phyloP scores from a whole-genome alignment of 1,284 basidiomycete genomes.

The Leccinum griseonigrum region DNA sequence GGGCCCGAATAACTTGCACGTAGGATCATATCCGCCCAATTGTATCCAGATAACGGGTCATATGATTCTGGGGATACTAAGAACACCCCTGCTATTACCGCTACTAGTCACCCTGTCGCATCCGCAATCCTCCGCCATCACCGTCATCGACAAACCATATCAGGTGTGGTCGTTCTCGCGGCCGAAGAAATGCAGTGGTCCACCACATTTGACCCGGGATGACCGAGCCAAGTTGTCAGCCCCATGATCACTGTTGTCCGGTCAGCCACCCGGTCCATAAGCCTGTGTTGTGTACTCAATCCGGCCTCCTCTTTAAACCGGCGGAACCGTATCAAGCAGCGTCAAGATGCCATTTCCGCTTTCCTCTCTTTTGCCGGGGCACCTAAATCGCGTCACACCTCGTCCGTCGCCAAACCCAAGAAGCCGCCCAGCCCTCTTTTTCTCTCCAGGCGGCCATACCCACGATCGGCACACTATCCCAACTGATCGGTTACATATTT shows the following conservation, averaged over 20 bases:
- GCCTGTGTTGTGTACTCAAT: neutral
- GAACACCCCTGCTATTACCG: neutral
- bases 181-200: neutral
- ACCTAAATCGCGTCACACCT: neutral
- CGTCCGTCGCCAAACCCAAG: slow-evolving; percentile 1
- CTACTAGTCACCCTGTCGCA: no score
- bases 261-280: slow-evolving; percentile 18
- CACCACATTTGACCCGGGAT: neutral
- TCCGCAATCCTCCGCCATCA: neutral
- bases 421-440: slow-evolving; percentile 13
- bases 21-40: neutral
- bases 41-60: neutral
- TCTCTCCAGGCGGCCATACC: slow-evolving; percentile 13
- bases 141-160: slow-evolving; percentile 1
- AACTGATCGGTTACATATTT: slow-evolving; percentile 17
- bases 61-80: neutral
- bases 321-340: neutral
- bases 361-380: slow-evolving; percentile 5
- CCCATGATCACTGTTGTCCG: slow-evolving; percentile 1
- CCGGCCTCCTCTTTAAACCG: neutral
- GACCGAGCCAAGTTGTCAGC: slow-evolving; percentile 8
- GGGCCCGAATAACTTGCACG: neutral
- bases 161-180: neutral
- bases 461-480: slow-evolving; percentile 16
- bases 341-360: slow-evolving; percentile 11